Conservation (phyloP, 2,329 filamentous ascomycete genomes). For the Pseudofabraea citricarpa region DNA sequence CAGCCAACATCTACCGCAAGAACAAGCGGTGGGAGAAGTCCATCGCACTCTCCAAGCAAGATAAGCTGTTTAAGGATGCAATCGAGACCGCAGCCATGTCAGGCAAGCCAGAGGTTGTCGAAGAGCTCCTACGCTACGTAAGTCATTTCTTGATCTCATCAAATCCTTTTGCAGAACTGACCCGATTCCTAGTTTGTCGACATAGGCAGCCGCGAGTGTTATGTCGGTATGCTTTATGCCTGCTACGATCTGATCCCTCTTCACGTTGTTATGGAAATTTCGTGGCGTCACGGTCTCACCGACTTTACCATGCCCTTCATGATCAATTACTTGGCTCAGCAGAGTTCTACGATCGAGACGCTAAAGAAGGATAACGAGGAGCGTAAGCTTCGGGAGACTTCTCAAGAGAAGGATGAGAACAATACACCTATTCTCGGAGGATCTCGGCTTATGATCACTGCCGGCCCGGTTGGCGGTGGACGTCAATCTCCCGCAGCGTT, state of each 20-base stretch:
- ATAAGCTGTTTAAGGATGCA: slow-evolving; percentile 99
- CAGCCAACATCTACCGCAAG: slow-evolving; percentile 97
- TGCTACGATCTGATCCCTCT: slow-evolving; percentile 97
- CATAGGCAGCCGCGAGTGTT: slow-evolving; percentile 98
- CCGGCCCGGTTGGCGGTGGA: slow-evolving; percentile 61
- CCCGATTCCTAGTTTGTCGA: slow-evolving; percentile 75
- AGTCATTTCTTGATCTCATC: slow-evolving; percentile 41
- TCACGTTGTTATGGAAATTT: slow-evolving; percentile 89
- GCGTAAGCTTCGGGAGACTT: slow-evolving; percentile 71
- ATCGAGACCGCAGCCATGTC: slow-evolving; percentile 97
- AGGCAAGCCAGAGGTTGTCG: slow-evolving; percentile 83
- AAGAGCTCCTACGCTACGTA: slow-evolving; percentile 94
- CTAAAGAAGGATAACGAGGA: slow-evolving; percentile 97
- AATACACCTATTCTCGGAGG: slow-evolving; percentile 89
- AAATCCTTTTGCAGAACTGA: slow-evolving; percentile 28
- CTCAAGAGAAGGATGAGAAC: slow-evolving; percentile 80
- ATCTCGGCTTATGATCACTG: slow-evolving; percentile 90
- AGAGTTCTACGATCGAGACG: slow-evolving; percentile 76
- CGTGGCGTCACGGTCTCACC: slow-evolving; percentile 89
- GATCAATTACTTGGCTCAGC: slow-evolving; percentile 95
- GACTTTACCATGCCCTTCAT: slow-evolving; percentile 99
- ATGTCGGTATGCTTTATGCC: slow-evolving; percentile 98
- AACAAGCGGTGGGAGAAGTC: slow-evolving; percentile 99
- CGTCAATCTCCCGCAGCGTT: slow-evolving; percentile 60
- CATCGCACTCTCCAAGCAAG: slow-evolving; percentile 94